Base-by-base conservation (phyloP, 768 basidiomycete species). In the Cyathus striatus region DNA sequence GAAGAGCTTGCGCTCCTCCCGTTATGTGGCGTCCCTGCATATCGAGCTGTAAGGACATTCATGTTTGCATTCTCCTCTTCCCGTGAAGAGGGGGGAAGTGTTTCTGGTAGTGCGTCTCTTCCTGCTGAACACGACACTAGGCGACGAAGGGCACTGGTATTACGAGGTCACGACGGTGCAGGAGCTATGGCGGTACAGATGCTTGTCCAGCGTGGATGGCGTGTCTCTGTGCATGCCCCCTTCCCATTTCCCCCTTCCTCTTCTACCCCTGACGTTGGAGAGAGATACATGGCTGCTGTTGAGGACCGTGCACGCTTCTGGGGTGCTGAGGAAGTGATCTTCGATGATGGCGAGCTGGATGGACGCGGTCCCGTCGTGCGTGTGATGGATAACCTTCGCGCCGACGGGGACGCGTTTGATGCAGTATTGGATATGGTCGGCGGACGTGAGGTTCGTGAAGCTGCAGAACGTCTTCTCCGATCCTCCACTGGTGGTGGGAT, bases 381-480 rank as follows among this genome's bases (percentile, higher is more conserved):
- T 38, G 75, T 83, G 23, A 61, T 85, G 23, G 74, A 74, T 42
- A 61, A 71, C 42, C 53, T 81, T 16, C 62, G 63, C 20, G 68
- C 63, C 37, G 79, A 79, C 38, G 77, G 76, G 18, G 75, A 78
- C 46, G 62, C 66, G 24, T 86, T 93, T 59, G 90, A 94, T 56
- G 85, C 80, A 17, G 75, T 96, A 2, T 59, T 94, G 47, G 93
- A 95, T 59, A 86, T 86, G 1, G 64, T 90, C 14, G 92, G 92
- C 3, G 90, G 92, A 13, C 75, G 76, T 54, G 79, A 76, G 27
- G 73, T 93, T 25, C 89, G 90, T 76, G 83, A 88, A 49, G 84
- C 81, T 3, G 76, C 83, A 2, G 78, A 79, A 50, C 59, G 72
- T 41, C 66, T 95, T 25, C 66, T 90, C 60, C 64, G 57, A 54